Conservation (phyloP, 345 rosid species). For the Eucalyptus camaldulensis region DNA sequence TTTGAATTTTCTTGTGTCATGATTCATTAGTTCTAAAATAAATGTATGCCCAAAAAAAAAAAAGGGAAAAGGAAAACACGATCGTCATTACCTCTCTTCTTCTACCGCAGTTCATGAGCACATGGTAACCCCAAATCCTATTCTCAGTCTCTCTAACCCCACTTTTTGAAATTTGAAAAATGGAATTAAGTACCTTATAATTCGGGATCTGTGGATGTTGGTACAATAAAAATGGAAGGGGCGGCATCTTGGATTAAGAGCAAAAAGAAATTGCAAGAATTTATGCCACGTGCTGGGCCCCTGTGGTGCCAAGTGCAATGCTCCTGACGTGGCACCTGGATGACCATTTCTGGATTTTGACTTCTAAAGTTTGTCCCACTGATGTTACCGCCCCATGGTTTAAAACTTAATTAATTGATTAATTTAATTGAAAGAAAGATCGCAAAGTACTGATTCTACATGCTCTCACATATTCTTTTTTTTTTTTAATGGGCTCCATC, state of each 20-base stretch:
- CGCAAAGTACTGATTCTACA: background rate
- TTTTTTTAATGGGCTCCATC: background rate
- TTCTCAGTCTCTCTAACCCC: background rate
- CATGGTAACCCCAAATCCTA: background rate
- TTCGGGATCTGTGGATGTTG: background rate
- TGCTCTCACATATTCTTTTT: background rate
- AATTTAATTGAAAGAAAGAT: background rate
- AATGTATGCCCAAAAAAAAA: background rate
- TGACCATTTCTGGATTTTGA: background rate
- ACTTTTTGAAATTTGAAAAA: background rate
- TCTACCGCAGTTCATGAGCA: background rate
- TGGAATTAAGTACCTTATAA: background rate
- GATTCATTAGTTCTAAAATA: background rate
- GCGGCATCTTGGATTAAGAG: background rate
- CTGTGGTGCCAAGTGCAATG: slow-evolving; percentile 13
- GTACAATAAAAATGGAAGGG: background rate
- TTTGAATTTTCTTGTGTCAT: background rate
- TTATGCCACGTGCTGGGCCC: slow-evolving; percentile 7
- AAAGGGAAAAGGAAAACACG: background rate
- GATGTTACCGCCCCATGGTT: background rate
- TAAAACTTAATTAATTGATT: background rate
- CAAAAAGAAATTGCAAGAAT: background rate
- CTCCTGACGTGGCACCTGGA: background rate
- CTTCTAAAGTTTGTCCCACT: background rate
- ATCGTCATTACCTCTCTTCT: background rate